These are phyloP conservation scores for Fonsecaea monophora DNA, from an alignment of 2,329 filamentous ascomycete species.

Conservation along the genomic window DNA sequence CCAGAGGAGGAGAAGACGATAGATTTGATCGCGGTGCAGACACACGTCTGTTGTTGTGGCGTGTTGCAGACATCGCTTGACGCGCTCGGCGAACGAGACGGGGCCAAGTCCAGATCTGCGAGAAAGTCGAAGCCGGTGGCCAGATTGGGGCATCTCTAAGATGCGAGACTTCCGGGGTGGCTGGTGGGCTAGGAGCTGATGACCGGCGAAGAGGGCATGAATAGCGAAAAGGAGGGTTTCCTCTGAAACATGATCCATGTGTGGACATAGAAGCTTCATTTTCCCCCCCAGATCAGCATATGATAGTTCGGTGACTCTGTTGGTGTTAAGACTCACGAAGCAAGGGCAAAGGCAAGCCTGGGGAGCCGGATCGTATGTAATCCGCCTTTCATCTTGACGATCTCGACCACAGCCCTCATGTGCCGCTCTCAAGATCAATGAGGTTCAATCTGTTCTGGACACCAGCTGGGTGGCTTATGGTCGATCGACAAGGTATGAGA, in stretches of 20 bases:
- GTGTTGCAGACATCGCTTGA: conserved; percentile 7
- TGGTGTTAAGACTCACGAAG: conserved; percentile 8
- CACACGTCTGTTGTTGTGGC: neutral
- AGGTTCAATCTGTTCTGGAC: neutral
- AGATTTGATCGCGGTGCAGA: neutral
- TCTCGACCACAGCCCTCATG: conserved; percentile 16
- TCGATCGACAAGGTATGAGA: neutral
- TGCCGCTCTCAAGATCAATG: neutral
- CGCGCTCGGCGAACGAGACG: conserved; percentile 19
- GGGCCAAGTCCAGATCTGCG: neutral
- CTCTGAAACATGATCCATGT: conserved; percentile 22
- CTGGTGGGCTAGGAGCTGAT: conserved; percentile 13
- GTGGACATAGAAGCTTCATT: conserved; percentile 21
- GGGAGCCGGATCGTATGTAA: conserved; percentile 17
- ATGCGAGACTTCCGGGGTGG: conserved; percentile 6
- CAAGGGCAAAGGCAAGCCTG: conserved; percentile 20
- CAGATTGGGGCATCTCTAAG: neutral
- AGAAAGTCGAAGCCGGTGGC: conserved; percentile 6
- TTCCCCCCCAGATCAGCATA: neutral
- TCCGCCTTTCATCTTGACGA: conserved; percentile 23
- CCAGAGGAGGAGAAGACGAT: conserved; percentile 16
- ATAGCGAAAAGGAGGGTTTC: conserved; percentile 14
- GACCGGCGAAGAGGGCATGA: conserved; percentile 17
- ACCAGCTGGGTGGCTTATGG: neutral
- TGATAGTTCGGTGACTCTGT: neutral